phyloP scores from a whole-genome alignment of 2,329 filamentous ascomycete species.

The Ophiostoma ips region DNA sequence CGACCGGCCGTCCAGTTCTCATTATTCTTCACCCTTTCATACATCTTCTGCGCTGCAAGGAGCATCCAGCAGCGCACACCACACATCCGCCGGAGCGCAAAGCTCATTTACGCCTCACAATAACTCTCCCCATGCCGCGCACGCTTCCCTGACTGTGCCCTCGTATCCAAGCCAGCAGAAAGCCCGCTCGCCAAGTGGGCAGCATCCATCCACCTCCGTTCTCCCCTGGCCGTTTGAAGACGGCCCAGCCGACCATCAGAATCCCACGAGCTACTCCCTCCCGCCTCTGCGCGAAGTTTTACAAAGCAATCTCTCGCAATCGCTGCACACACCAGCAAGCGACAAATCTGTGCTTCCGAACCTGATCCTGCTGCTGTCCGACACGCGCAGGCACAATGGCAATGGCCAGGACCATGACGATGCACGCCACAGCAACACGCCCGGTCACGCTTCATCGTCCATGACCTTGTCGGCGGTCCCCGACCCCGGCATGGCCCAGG shows the following conservation, averaged over 20 bases:
- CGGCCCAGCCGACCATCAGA: not conserved
- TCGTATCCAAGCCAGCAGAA: not conserved
- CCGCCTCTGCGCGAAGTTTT: slow-evolving; percentile 15
- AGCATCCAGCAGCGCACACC: not conserved
- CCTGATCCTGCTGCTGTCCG: slow-evolving; percentile 16
- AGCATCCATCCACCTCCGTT: not conserved
- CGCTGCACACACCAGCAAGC: not conserved
- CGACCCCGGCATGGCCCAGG: slow-evolving; percentile 12
- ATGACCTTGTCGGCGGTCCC: not conserved
- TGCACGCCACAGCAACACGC: not conserved
- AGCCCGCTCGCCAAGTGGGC: not conserved
- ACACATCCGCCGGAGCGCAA: not conserved
- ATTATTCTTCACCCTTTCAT: not conserved
- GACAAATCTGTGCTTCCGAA: slow-evolving; percentile 9
- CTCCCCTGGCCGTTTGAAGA: slow-evolving; percentile 12
- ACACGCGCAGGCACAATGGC: slow-evolving; percentile 14
- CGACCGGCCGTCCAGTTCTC: not conserved
- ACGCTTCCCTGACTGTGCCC: not conserved
- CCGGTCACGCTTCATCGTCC: not conserved
- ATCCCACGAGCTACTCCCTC: slow-evolving; percentile 4
- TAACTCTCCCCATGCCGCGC: not conserved
- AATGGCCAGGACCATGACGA: not conserved
- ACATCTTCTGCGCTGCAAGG: not conserved
- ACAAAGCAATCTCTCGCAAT: slow-evolving; percentile 7
- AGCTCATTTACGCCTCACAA: not conserved